Conservation (phyloP, 2,329 filamentous ascomycete species). For the Pseudogymnoascus sp. region DNA sequence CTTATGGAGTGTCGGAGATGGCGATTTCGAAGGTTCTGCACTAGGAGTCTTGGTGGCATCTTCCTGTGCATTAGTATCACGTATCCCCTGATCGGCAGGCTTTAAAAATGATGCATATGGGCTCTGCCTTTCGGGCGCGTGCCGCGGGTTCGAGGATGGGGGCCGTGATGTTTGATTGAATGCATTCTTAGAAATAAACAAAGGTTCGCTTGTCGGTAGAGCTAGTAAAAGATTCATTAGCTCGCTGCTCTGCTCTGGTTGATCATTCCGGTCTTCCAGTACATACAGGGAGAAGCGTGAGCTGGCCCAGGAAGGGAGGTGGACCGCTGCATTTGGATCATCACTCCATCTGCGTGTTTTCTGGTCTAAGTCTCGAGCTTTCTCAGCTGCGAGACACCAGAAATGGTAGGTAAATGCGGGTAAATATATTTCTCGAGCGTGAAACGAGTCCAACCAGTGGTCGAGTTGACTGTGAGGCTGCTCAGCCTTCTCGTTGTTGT, state of each 20-base stretch:
- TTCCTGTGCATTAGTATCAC: conserved; percentile 10
- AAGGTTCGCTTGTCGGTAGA: neutral
- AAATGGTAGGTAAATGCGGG: neutral
- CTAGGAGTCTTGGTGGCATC: conserved; percentile 5
- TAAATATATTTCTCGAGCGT: neutral
- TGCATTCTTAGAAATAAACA: conserved; percentile 9
- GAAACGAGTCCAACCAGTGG: neutral
- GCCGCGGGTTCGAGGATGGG: neutral
- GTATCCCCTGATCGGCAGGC: conserved; percentile 9
- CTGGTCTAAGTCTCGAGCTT: conserved; percentile 17
- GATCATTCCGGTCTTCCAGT: conserved; percentile 1
- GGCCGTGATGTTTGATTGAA: conserved; percentile 1
- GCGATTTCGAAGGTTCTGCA: neutral
- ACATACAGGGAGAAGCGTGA: conserved; percentile 33
- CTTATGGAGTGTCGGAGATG: conserved; percentile 13
- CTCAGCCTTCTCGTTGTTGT: conserved; percentile 11
- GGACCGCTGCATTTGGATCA: conserved; percentile 33
- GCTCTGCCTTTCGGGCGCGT: neutral
- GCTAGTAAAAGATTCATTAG: conserved; percentile 8
- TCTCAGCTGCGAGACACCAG: conserved; percentile 17
- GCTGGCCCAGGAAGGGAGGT: conserved; percentile 32
- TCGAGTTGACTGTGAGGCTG: conserved; percentile 13
- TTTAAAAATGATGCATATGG: conserved; percentile 6
- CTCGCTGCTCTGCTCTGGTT: neutral
- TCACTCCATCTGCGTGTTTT: conserved; percentile 28